These are phyloP conservation scores for Pseudodiploospora longispora DNA, from an alignment of 2,329 filamentous ascomycete genomes.

Conservation along the genomic window DNA sequence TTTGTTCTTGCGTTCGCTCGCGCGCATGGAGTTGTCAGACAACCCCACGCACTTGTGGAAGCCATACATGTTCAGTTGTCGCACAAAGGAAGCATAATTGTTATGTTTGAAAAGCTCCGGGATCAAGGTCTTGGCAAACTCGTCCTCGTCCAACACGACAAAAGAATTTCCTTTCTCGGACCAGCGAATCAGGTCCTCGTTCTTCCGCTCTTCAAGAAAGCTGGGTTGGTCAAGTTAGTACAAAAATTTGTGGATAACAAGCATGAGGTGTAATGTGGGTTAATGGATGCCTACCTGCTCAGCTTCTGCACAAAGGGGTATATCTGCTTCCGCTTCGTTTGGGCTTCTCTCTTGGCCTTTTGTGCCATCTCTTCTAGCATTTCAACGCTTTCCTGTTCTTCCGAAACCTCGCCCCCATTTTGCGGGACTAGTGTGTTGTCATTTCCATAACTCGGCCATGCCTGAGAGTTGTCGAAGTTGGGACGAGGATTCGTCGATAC, in stretches of 20 bases:
- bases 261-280: not conserved
- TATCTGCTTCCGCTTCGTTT: constrained; percentile 88
- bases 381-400: constrained; percentile 64
- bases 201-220: constrained; percentile 87
- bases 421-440: constrained; percentile 29
- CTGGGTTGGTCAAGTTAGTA: constrained; percentile 39
- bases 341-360: constrained; percentile 77
- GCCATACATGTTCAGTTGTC: constrained; percentile 94
- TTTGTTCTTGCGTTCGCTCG: constrained; percentile 94
- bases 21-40: constrained; percentile 95
- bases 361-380: constrained; percentile 72
- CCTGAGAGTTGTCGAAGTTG: constrained; percentile 31
- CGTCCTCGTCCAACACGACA: constrained; percentile 92
- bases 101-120: constrained; percentile 99
- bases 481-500: constrained; percentile 33
- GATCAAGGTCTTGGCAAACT: constrained; percentile 94
- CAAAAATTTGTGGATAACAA: not conserved
- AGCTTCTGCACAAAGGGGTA: constrained; percentile 97
- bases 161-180: constrained; percentile 95
- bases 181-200: constrained; percentile 93
- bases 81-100: constrained; percentile 94
- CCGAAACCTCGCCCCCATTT: constrained; percentile 22
- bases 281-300: constrained; percentile 63
- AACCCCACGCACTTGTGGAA: constrained; percentile 94
- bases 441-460: constrained; percentile 36